Evolutionary conservation across 1,139 yeast species (phyloP), one percentile per base, ranked within the genome.

Genomic region (Pichia sp.): DNA sequence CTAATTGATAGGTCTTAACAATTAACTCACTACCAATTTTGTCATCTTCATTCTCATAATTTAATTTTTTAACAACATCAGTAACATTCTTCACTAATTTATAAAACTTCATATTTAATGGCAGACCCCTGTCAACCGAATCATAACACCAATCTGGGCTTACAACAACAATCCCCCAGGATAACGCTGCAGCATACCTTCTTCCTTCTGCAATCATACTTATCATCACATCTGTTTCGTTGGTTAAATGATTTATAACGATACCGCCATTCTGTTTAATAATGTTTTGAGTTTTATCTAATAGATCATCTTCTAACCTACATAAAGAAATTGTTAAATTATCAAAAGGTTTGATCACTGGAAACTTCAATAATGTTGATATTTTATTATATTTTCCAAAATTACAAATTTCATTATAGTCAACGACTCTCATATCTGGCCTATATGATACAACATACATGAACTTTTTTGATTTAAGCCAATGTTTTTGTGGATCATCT

Each of bases 61-160:
- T 51, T 3, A 52, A 29, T 30, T 51, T 55, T 13, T 36, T 53
- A 3, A 54, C 53, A 19, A 47, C 33, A 11, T 48, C 49, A 1
- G 58, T 54, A 45, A 57, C 56, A 47, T 54, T 52, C 8, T 44
- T 44, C 1, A 41, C 31, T 28, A 78, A 53, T 38, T 69, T 59
- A 58, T 75, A 75, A 61, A 77, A 83, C 50, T 73, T 74, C 31
- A 70, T 71, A 41, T 74, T 76, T 50, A 88, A 66, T 8, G 80
- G 70, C 0, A 87, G 87, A 3, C 77, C 79, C 57, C 96, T 71
- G 48, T 75, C 72, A 2, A 80, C 62, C 38, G 87, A 80, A 64
- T 87, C 87, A 38, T 75, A 65, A 16, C 89, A 67, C 95, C 95
- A 90, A 48, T 81, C 71, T 0, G 93, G 91, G 60, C 85, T 86